Evolutionary conservation across 768 basidiomycete genomes (phyloP).

Genomic region (Dentipellis fragilis): DNA sequence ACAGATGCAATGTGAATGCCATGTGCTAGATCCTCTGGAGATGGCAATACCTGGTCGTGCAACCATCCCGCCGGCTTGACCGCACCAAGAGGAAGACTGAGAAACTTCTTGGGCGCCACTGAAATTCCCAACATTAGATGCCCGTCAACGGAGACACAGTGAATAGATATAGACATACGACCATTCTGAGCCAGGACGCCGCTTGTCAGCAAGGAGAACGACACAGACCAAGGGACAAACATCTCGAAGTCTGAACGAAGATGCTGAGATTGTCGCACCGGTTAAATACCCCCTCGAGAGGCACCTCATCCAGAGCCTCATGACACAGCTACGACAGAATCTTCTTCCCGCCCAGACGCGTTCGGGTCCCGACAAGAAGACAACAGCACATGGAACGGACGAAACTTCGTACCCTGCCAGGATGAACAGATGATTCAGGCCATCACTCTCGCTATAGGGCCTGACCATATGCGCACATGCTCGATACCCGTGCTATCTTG

Average conservation of each 20-base stretch:
- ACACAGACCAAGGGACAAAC: background rate
- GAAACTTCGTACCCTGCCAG: background rate
- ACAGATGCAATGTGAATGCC: too few species aligned
- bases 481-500: background rate
- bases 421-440: background rate
- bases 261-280: background rate
- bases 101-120: slow-evolving; percentile 23
- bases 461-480: background rate
- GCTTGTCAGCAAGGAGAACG: background rate
- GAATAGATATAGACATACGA: background rate
- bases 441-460: background rate
- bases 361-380: background rate
- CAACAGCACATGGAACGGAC: background rate
- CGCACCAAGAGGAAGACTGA: slow-evolving; percentile 19
- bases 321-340: background rate
- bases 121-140: background rate
- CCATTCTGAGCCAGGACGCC: background rate
- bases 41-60: slow-evolving; percentile 18
- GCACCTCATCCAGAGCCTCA: background rate
- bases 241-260: background rate
- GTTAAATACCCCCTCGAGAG: background rate
- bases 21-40: background rate
- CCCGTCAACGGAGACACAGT: background rate
- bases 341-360: background rate
- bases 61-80: slow-evolving; percentile 24